phyloP scores from a whole-genome alignment of 164 flowering plant genomes.

The Euptelea pleiosperma region DNA sequence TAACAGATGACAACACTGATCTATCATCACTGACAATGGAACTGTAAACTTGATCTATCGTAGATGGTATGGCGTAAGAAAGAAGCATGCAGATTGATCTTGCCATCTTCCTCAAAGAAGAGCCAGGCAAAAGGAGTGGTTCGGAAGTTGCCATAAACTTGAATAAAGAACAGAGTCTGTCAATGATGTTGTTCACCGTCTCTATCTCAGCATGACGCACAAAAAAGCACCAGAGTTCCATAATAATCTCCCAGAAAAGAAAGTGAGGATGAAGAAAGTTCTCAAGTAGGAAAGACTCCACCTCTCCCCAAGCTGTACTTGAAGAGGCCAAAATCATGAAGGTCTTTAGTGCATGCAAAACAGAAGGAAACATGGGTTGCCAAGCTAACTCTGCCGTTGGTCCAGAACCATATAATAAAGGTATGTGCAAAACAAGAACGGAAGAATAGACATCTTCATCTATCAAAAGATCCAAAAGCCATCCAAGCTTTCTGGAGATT shows the following conservation, averaged over 20 bases:
- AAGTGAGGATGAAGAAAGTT: slow-evolving; percentile 83
- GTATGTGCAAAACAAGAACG: slow-evolving; percentile 51
- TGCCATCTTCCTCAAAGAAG: slow-evolving; percentile 66
- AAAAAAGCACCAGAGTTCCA: slow-evolving; percentile 82
- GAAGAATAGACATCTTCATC: slow-evolving; percentile 62
- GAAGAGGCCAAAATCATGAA: slow-evolving; percentile 60
- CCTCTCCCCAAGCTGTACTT: slow-evolving; percentile 49
- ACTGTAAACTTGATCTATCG: slow-evolving; percentile 45
- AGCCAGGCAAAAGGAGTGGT: slow-evolving; percentile 35
- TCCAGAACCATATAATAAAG: slow-evolving; percentile 38
- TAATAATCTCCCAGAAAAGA: slow-evolving; percentile 68
- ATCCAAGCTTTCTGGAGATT: slow-evolving; percentile 54
- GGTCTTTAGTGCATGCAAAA: slow-evolving; percentile 57
- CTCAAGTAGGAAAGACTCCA: slow-evolving; percentile 60
- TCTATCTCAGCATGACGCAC: slow-evolving; percentile 62
- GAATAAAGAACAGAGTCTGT: slow-evolving; percentile 51
- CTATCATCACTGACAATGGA: slow-evolving; percentile 30
- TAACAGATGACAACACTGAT: slow-evolving; percentile 34
- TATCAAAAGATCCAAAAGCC: slow-evolving; percentile 53
- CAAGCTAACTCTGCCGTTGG: slow-evolving; percentile 39
- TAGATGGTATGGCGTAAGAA: slow-evolving; percentile 33
- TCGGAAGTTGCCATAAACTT: slow-evolving; percentile 38
- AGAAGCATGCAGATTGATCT: slow-evolving; percentile 58
- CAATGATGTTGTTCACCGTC: slow-evolving; percentile 39
- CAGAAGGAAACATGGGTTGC: slow-evolving; percentile 52